Evolutionary conservation across 495 filamentous ascomycete genomes (phyloP), one percentile per base, ranked within the genome.

Genomic region (Talaromyces proteolyticus): DNA sequence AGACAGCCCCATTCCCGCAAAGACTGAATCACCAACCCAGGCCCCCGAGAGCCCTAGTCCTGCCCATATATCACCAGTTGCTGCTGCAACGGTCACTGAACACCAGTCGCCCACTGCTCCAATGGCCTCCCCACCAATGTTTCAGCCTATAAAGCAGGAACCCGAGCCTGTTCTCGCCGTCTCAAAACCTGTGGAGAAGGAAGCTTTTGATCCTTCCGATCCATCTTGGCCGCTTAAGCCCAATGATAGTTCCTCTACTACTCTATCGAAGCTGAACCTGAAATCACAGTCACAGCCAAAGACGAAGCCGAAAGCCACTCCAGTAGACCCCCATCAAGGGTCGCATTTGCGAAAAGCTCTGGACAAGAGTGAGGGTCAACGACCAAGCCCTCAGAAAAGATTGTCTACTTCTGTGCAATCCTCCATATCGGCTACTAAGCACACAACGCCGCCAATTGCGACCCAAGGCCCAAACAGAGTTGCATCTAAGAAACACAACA

Each of bases 1-100:
- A 2, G 84, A 91, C 45, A 82, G 76, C 44, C 78, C 84, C 16
- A 51, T 52, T 4, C 34, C 50, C 17, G 19, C 43, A 10, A 45
- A 44, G 17, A 11, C 41, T n/a, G 3, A 29, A 6, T 38, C 42
- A 7, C 43, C 34, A 41, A 47, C 59, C 29, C 24, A 45, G 21
- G 43, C 22, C 14, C 44, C 51, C 21, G 50, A 52, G 5, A 45
- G 41, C 12, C 42, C 50, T 16, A 51, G 24, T 52, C 44, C 26
- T 26, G 42, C 20, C 56, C 11, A 18, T 23, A 6, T 49, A 36
- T 36, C 22, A 2, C 20, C 36, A n/a, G 47, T 39, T 25, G 16
- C 47, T 19, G 37, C 38, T 21, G 12, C 36, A 16, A 25, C 37
- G 0, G 1, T 49, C 16, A 22, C 47, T 20, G 29, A 38, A 23